Evolutionary conservation across 768 basidiomycete species (phyloP), one percentile per base, ranked within the genome.

Genomic region (Boletus tomentosulus): DNA sequence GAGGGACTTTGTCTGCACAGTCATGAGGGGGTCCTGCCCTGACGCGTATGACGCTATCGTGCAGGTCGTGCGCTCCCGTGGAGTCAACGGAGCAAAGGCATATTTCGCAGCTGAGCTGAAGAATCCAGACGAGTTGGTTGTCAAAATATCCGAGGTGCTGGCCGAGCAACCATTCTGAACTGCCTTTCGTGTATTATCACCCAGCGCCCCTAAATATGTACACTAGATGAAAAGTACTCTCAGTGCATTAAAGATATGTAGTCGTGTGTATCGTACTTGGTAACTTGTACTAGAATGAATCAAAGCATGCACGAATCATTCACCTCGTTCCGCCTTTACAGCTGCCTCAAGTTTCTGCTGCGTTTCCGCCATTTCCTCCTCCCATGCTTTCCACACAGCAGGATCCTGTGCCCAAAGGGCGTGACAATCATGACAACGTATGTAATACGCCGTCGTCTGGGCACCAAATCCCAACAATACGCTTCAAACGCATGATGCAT

Each of bases 31-130:
- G 3, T 75, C 62, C 72, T 53, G 66, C 62, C 31, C 66, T 61
- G 16, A 55, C 46, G 75, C 62, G 1, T 85, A 81, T 55, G 74
- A 79, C 50, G 57, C 66, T 1, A 39, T 85, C 12, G 57, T 62
- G 10, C 57, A 70, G n/a, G 64, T 71, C 6, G 68, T 85, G 24
- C 68, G 63, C 47, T 60, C 59, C n/a, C 72, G 74, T 39, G 78
- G 78, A 5, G 71, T 78, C 6, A 56, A 66, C 3, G 75, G 75
- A 0, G 58, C 60, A 41, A 83, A 82, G 61, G 83, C 76, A 0
- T 83, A 84, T 61, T 82, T 84, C 48, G 70, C 74, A 11, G 81
- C 81, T 0, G 78, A 81, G 59, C 55, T 84, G 62, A 74, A 67
- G 60, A 74, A 67, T 43, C 66, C 69, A 44, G 70, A 81, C 45